Conservation (phyloP, 2,329 filamentous ascomycete species). For the Orbilia oligospora region DNA sequence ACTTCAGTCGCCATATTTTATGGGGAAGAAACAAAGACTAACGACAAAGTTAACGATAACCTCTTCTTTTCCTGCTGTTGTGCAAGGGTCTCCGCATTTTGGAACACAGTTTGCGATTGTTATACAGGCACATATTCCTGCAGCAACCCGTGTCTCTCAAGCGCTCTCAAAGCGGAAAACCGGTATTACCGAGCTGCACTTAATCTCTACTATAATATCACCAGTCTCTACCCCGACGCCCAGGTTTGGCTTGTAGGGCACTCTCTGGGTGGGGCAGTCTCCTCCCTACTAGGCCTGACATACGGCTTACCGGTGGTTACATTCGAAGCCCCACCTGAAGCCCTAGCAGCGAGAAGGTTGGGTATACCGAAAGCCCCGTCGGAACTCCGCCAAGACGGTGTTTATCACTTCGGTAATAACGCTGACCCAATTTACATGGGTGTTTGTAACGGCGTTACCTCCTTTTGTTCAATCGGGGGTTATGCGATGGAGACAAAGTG, state of each 20-base stretch:
- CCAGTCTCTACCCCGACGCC: constrained; percentile 81
- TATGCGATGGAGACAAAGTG: constrained; percentile 96
- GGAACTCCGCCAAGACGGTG: constrained; percentile 78
- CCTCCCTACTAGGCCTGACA: constrained; percentile 88
- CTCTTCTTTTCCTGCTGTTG: constrained; percentile 98
- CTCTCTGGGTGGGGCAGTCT: constrained; percentile 90
- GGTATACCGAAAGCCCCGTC: constrained; percentile 83
- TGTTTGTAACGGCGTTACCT: constrained; percentile 89
- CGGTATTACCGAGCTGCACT: constrained; percentile 91
- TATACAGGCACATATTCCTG: constrained; percentile 88
- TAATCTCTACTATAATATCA: constrained; percentile 93
- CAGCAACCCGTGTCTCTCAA: constrained; percentile 88
- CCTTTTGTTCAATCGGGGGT: constrained; percentile 88
- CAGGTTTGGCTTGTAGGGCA: constrained; percentile 93
- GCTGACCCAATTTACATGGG: constrained; percentile 96
- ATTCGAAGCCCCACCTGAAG: constrained; percentile 93
- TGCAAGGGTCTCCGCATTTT: constrained; percentile 72
- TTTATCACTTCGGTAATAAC: constrained; percentile 93
- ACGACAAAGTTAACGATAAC: constrained; percentile 98
- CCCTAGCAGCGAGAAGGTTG: constrained; percentile 84
- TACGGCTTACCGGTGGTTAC: constrained; percentile 93
- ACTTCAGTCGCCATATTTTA: constrained; percentile 93
- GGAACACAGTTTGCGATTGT: constrained; percentile 94
- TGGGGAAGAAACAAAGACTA: constrained; percentile 95
- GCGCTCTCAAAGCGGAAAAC: constrained; percentile 83